A percentile compares a stretch with the other conserved stretches of the same genome.
Evolutionary conservation across 805 yeast genomes (phyloP).

Genomic region (Wickerhamiella azymoides): DNA sequence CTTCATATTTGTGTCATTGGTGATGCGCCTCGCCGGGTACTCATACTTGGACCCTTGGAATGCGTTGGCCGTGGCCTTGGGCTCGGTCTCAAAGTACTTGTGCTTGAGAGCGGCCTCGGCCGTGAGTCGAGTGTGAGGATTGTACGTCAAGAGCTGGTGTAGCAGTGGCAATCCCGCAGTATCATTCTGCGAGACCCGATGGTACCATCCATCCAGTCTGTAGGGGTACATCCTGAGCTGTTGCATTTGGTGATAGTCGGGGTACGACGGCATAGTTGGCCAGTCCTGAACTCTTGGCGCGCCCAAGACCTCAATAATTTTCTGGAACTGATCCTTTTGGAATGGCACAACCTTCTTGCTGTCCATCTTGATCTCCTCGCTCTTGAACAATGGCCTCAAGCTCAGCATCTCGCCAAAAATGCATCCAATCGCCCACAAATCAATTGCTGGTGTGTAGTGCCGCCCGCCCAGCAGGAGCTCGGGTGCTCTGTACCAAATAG

Average conservation of each 20-base stretch:
- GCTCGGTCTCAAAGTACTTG: constrained; percentile 60
- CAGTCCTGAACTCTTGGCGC: constrained; percentile 67
- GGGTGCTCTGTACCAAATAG: constrained; percentile 95
- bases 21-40: constrained; percentile 74
- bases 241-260: constrained; percentile 61
- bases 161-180: constrained; percentile 54
- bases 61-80: constrained; percentile 58
- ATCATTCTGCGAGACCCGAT: constrained; percentile 62
- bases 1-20: constrained; percentile 14
- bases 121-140: constrained; percentile 66
- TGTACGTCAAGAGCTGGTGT: constrained; percentile 56
- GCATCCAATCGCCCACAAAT: constrained; percentile 93
- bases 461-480: constrained; percentile 81
- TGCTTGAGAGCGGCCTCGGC: constrained; percentile 67
- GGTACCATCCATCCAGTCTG: constrained; percentile 74
- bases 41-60: constrained; percentile 60
- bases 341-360: constrained; percentile 87
- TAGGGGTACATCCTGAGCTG: constrained; percentile 48
- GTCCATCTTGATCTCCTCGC: constrained; percentile 95
- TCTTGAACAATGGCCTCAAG: constrained; percentile 85
- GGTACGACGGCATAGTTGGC: constrained; percentile 68
- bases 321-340: constrained; percentile 82
- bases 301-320: constrained; percentile 86
- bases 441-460: constrained; percentile 86
- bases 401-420: constrained; percentile 83